These are phyloP conservation scores for Fusarium coicis DNA, from an alignment of 2,329 filamentous ascomycete species.

Conservation along the genomic window DNA sequence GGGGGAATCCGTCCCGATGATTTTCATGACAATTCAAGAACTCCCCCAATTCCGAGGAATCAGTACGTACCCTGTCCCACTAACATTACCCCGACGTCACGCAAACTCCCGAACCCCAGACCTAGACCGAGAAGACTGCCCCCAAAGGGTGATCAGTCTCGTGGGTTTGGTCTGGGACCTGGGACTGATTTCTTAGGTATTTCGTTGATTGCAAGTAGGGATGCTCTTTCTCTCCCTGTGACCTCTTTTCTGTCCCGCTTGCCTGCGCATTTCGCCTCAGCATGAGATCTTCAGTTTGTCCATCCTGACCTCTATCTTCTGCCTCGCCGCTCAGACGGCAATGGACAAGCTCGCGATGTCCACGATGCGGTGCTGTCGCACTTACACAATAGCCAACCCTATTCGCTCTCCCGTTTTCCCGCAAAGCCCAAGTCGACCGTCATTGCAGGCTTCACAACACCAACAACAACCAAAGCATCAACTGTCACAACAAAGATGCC, in stretches of 20 bases:
- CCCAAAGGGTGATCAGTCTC: constrained; percentile 30
- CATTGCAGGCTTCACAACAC: constrained; percentile 1
- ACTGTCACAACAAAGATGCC: constrained; percentile 36
- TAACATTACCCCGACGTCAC: constrained; percentile 36
- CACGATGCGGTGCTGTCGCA: constrained; percentile 44
- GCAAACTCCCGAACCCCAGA: constrained; percentile 39
- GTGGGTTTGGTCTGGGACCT: constrained; percentile 3
- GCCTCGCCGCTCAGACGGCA: constrained; percentile 42
- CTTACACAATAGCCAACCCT: constrained; percentile 16
- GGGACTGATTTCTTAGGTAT: neutral
- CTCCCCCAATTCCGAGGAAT: constrained; percentile 27
- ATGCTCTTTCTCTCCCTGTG: neutral
- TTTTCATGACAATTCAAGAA: constrained; percentile 12
- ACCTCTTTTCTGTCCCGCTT: neutral
- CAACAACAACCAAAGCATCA: constrained; percentile 6
- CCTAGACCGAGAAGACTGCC: constrained; percentile 20
- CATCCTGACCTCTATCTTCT: constrained; percentile 36
- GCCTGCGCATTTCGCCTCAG: constrained; percentile 17
- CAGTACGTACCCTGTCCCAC: constrained; percentile 13
- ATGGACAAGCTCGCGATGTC: constrained; percentile 48
- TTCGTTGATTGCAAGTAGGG: neutral
- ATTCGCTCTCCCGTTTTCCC: constrained; percentile 1
- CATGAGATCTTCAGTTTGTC: constrained; percentile 33
- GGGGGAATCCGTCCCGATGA: constrained; percentile 18
- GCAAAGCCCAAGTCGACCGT: constrained; percentile 10